phyloP scores from a whole-genome alignment of 2,329 filamentous ascomycete species.

The Arthrobotrys sinensis region DNA sequence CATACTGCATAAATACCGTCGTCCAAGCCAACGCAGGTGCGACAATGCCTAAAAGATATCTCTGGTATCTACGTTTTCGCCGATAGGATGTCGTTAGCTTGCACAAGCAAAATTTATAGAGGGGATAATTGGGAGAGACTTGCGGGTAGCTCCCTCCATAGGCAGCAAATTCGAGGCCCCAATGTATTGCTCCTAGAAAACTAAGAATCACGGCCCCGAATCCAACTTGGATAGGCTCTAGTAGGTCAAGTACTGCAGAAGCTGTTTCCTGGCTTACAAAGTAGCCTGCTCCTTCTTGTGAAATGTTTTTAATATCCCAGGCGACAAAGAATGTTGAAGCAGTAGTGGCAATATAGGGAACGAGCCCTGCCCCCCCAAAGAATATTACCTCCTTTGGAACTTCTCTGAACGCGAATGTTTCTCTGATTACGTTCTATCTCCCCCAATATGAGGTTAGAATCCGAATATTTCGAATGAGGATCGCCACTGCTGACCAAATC shows the following conservation, averaged over 20 bases:
- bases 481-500: conserved; percentile 72
- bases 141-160: conserved; percentile 62
- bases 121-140: neutral
- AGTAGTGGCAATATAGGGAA: conserved; percentile 89
- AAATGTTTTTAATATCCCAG: conserved; percentile 83
- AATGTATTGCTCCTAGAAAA: conserved; percentile 93
- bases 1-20: conserved; percentile 81
- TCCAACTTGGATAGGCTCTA: conserved; percentile 90
- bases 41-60: conserved; percentile 86
- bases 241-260: conserved; percentile 78
- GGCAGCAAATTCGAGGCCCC: conserved; percentile 70
- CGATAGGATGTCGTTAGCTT: neutral
- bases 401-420: conserved; percentile 76
- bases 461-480: conserved; percentile 30
- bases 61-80: conserved; percentile 71
- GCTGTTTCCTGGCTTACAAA: conserved; percentile 81
- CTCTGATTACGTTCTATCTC: conserved; percentile 75
- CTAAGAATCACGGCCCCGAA: conserved; percentile 80
- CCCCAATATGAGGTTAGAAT: neutral
- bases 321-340: conserved; percentile 84
- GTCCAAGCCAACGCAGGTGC: conserved; percentile 90
- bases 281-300: conserved; percentile 74
- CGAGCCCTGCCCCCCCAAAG: conserved; percentile 81
- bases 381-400: conserved; percentile 79
- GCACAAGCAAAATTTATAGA: neutral